Evolutionary conservation across 805 yeast genomes (phyloP), one percentile per base, ranked within the genome.

Genomic region (Blastobotrys mokoenaii): DNA sequence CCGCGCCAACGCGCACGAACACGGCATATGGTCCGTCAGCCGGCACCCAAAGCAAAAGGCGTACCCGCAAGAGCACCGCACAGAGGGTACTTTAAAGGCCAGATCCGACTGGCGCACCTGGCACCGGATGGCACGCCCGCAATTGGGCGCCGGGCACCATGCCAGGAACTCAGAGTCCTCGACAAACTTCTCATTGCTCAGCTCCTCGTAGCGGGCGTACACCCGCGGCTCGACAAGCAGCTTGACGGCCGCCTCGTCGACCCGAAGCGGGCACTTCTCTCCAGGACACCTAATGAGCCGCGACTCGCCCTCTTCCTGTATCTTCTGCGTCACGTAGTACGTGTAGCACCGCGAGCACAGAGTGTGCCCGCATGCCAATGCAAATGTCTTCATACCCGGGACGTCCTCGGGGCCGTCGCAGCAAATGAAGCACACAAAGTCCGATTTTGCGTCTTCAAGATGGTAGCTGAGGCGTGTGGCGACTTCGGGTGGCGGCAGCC

Each of bases 91-190:
- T 8, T 18, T 46, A 10, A 51, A n/a, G n/a, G 51, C 44, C 27
- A 50, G 55, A 34, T 50, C 61, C 15, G 43, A 37, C 34, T 33
- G 56, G 51, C 47, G 54, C 44, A 54, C 65, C 11, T 54, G 51
- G 32, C 71, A 58, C 48, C 71, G 73, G 30, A 86, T 71, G 18
- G 85, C 71, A 38, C 72, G 65, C 37, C 72, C 69, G 60, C 96
- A 84, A 58, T 84, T 95, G 0, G 89, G 81, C 1, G 84, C 81
- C 0, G 96, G 96, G 62, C 97, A 89, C 83, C 87, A 81, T 52
- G 74, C 76, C 54, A 72, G 69, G 57, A 43, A 70, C 38, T 67
- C 61, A 47, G 74, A 72, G 40, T 73, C 69, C 12, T 73, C 73
- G n/a, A 82, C 73, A 55, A 71, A 80, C 22, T 69, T 61, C 46